Percentiles rank a stretch among this genome's conserved stretches.
phyloP scores from a whole-genome alignment of 768 basidiomycete genomes.

The Phylloporus scabripes region DNA sequence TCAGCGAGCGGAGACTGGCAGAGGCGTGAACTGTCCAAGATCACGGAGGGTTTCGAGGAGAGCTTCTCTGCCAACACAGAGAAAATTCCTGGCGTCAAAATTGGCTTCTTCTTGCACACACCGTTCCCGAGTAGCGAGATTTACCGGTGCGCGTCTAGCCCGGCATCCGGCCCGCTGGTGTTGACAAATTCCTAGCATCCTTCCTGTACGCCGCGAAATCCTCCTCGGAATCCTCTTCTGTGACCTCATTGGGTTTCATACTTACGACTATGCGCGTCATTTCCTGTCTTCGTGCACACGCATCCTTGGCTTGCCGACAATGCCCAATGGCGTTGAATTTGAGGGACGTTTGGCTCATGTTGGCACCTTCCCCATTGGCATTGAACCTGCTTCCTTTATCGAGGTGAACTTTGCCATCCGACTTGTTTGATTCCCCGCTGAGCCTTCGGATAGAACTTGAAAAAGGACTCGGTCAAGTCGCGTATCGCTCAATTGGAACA shows the following conservation, averaged over 20 bases:
- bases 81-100: slow-evolving; percentile 69
- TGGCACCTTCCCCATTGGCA: slow-evolving; percentile 98
- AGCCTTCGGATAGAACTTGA: slow-evolving; percentile 52
- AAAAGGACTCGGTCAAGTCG: slow-evolving; percentile 72
- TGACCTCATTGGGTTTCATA: slow-evolving; percentile 98
- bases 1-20: slow-evolving; percentile 51
- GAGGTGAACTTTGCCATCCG: slow-evolving; percentile 42
- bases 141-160: slow-evolving; percentile 63
- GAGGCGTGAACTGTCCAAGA: slow-evolving; percentile 55
- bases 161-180: slow-evolving; percentile 10
- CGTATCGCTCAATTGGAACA: slow-evolving; percentile 80
- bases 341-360: slow-evolving; percentile 94
- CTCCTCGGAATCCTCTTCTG: slow-evolving; percentile 94
- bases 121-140: slow-evolving; percentile 98
- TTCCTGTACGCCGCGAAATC: slow-evolving; percentile 96
- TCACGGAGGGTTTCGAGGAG: slow-evolving; percentile 66
- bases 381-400: slow-evolving; percentile 90
- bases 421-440: background rate
- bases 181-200: slow-evolving; percentile 52
- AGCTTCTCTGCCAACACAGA: slow-evolving; percentile 32
- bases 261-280: slow-evolving; percentile 98
- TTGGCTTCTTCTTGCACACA: slow-evolving; percentile 98
- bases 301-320: slow-evolving; percentile 89
- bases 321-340: slow-evolving; percentile 98
- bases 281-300: slow-evolving; percentile 98